These are phyloP conservation scores for Phoma herbarum DNA, from an alignment of 2,329 filamentous ascomycete genomes.

Conservation along the genomic window DNA sequence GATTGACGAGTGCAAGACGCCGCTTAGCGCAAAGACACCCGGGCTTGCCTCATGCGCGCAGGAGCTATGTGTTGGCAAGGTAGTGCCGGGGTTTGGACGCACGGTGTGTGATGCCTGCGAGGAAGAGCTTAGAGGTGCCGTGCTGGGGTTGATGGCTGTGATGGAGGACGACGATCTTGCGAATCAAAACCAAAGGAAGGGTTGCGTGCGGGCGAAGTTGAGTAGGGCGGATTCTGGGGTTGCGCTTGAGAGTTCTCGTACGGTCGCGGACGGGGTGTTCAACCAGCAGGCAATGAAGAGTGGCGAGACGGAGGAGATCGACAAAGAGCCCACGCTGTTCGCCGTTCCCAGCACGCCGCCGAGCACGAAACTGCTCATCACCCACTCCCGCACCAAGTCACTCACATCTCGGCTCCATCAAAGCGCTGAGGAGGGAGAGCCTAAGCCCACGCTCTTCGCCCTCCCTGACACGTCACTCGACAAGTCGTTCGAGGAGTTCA, in stretches of 20 bases:
- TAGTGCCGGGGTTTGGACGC: slow-evolving; percentile 1
- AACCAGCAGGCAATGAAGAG: too few relatives aligned
- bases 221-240: not conserved
- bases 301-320: too few relatives aligned
- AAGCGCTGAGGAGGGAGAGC: not conserved
- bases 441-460: not conserved
- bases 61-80: not conserved
- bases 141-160: not conserved
- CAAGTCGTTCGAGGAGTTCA: not conserved
- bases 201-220: not conserved
- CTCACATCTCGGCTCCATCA: not conserved
- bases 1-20: not conserved
- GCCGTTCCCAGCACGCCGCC: slow-evolving; percentile 1
- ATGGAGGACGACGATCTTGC: not conserved
- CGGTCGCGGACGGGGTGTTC: too few relatives aligned
- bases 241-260: too few relatives aligned
- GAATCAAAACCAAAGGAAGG: not conserved
- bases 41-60: not conserved
- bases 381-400: not conserved
- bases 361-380: not conserved
- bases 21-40: slow-evolving; percentile 8
- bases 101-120: not conserved
- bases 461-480: slow-evolving; percentile 1
- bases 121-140: not conserved
- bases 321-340: not conserved